Conservation (phyloP, 345 rosid species). For the Balakata baccata region DNA sequence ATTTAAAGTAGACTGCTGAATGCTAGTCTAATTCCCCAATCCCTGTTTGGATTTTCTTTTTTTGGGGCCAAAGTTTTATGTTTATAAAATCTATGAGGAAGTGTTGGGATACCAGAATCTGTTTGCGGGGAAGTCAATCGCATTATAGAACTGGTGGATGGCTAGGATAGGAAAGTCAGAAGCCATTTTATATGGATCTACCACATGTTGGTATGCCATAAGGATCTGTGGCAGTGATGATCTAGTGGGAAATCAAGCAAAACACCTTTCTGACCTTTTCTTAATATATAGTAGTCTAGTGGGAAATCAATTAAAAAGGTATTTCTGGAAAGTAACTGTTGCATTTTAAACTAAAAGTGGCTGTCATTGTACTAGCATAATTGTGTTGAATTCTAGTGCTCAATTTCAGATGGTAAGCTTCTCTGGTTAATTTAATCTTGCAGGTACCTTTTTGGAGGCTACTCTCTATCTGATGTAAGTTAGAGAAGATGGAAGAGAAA, state of each 20-base stretch:
- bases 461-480: conserved; percentile 5
- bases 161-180: too few species aligned
- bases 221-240: background rate
- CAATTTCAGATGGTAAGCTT: background rate
- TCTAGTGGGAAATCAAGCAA: background rate
- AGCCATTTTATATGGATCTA: too few species aligned
- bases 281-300: too few species aligned
- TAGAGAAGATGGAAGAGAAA: conserved; percentile 42
- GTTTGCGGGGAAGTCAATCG: too few species aligned
- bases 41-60: background rate
- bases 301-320: background rate
- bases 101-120: background rate
- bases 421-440: conserved; percentile 7
- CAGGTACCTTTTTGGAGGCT: conserved; percentile 17
- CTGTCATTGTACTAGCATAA: too few species aligned
- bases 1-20: background rate
- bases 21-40: background rate
- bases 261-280: too few species aligned
- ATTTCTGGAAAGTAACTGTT: background rate
- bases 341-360: background rate
- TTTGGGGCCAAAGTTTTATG: background rate
- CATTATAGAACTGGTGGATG: too few species aligned
- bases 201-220: background rate
- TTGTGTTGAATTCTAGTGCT: background rate
- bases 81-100: background rate